phyloP scores from a whole-genome alignment of 1,284 basidiomycete species.

The Austroboletus niveus region DNA sequence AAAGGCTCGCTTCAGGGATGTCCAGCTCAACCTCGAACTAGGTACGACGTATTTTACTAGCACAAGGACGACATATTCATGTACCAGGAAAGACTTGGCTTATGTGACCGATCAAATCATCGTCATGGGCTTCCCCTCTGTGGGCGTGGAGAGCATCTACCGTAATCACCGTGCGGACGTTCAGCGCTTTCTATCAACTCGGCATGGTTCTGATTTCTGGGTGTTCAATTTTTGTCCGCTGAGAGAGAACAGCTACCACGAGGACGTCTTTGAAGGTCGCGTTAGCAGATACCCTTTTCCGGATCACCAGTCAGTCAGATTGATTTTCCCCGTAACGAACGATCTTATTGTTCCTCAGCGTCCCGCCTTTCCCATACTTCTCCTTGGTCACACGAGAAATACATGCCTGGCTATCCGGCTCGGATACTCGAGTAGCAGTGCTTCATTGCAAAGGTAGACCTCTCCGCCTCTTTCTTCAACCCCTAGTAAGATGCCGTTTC shows the following conservation, averaged over 20 bases:
- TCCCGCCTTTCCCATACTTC: conserved; percentile 80
- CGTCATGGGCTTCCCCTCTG: conserved; percentile 88
- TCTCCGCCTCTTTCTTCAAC: conserved; percentile 1
- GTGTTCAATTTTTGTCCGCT: conserved; percentile 86
- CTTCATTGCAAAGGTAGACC: conserved; percentile 83
- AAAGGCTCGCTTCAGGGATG: conserved; percentile 79
- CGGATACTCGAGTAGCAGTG: conserved; percentile 71
- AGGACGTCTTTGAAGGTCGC: conserved; percentile 59
- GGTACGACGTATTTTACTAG: conserved; percentile 31
- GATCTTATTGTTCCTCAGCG: conserved; percentile 39
- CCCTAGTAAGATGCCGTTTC: conserved; percentile 6
- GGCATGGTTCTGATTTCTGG: conserved; percentile 78
- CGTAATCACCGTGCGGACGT: conserved; percentile 80
- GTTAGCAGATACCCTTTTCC: conserved; percentile 88
- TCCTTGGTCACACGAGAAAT: conserved; percentile 79
- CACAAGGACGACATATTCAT: not conserved
- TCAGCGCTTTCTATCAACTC: conserved; percentile 70
- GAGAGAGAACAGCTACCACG: conserved; percentile 69
- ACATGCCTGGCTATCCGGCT: conserved; percentile 70
- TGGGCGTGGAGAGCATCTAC: conserved; percentile 78
- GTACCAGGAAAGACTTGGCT: conserved; percentile 56
- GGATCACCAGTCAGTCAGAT: conserved; percentile 71
- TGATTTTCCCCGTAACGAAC: not conserved
- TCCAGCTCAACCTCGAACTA: conserved; percentile 66
- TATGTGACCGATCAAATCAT: conserved; percentile 83